Percentiles rank a stretch among this genome's conserved stretches.
Conservation (phyloP, 83 land plant species). For the Picea engelmannii region DNA sequence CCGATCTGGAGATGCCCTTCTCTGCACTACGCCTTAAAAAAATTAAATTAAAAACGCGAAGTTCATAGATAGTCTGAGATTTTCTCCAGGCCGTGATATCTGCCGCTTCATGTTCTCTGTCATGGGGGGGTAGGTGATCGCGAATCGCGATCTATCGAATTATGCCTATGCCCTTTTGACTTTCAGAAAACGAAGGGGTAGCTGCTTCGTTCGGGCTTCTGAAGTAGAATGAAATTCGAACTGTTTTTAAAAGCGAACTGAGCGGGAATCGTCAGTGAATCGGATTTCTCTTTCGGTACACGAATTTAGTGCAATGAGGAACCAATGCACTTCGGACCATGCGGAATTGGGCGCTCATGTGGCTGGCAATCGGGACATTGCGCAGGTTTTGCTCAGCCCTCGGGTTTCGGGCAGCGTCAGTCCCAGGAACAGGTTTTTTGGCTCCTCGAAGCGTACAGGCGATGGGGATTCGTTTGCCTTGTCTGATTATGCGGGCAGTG, state of each 20-base stretch:
- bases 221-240: no score
- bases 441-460: neutral
- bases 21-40: neutral
- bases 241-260: neutral
- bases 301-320: neutral
- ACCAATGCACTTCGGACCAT: neutral
- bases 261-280: neutral
- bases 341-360: neutral
- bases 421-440: slow-evolving; percentile 14
- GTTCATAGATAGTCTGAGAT: neutral
- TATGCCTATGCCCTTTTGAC: neutral
- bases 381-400: slow-evolving; percentile 3
- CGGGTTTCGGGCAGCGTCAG: neutral
- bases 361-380: neutral
- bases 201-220: no score
- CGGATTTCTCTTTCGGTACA: neutral
- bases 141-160: neutral
- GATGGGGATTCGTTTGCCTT: neutral
- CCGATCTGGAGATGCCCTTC: neutral
- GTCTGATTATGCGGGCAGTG: neutral
- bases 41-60: neutral
- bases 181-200: neutral
- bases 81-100: neutral
- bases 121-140: no score
- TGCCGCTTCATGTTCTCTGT: no score